These are phyloP conservation scores for Musa beccarii DNA, from an alignment of 176 grass and related monocot species.

Conservation along the genomic window DNA sequence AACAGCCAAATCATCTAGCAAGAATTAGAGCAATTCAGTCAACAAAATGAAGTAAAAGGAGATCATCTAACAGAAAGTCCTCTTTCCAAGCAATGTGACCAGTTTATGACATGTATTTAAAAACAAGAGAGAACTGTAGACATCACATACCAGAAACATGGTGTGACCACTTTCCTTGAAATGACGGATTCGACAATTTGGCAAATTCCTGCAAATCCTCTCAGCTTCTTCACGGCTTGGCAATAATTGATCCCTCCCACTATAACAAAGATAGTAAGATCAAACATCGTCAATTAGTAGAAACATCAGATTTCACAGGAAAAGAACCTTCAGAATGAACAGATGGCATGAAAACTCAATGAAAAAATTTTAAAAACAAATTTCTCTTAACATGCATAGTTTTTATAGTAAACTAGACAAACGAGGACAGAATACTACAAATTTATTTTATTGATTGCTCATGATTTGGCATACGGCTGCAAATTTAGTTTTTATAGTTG, in stretches of 20 bases:
- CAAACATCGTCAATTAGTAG: conserved; percentile 20
- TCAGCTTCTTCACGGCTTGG: conserved; percentile 72
- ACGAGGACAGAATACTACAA: no score
- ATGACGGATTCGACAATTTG: conserved; percentile 59
- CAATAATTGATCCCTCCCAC: conserved; percentile 81
- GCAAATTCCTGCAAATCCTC: conserved; percentile 33
- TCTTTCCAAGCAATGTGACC: neutral
- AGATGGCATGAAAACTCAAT: neutral
- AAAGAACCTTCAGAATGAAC: neutral
- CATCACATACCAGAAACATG: conserved; percentile 54
- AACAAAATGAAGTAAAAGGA: neutral
- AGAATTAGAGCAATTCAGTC: neutral
- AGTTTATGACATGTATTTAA: neutral
- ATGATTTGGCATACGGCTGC: no score
- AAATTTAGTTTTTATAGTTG: no score
- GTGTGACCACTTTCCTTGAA: conserved; percentile 70
- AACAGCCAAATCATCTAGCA: neutral
- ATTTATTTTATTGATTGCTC: no score
- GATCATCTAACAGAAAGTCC: neutral
- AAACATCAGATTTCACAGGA: neutral
- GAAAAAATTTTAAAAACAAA: neutral
- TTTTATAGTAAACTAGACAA: no score
- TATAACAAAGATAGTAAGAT: conserved; percentile 32
- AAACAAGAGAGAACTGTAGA: neutral
- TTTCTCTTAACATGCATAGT: no score